These are phyloP conservation scores for Pisolithus orientalis DNA, from an alignment of 768 basidiomycete species.

Conservation along the genomic window DNA sequence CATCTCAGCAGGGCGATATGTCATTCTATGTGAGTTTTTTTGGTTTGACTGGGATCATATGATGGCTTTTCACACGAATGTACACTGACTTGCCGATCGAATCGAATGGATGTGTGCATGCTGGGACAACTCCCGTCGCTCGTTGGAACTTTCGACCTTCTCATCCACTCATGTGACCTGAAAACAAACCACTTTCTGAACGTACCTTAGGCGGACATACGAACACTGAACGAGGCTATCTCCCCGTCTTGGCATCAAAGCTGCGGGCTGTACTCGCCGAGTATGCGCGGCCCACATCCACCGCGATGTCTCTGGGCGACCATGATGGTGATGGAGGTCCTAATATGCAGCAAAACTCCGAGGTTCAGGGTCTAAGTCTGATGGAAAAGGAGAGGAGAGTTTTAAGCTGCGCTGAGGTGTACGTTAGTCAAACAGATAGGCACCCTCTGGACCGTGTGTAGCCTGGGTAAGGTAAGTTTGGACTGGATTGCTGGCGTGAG, in stretches of 20 bases:
- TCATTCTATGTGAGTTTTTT: constrained; percentile 69
- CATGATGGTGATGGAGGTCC: too few species aligned
- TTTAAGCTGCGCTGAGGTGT: constrained; percentile 42
- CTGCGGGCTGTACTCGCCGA: constrained; percentile 46
- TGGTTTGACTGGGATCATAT: not conserved
- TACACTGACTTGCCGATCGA: too few species aligned
- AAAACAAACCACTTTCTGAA: too few species aligned
- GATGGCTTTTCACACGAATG: too few species aligned
- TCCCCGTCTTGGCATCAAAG: constrained; percentile 64
- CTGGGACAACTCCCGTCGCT: not conserved
- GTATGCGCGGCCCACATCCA: constrained; percentile 16
- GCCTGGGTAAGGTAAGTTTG: not conserved
- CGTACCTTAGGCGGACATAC: constrained; percentile 69
- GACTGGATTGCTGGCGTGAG: not conserved
- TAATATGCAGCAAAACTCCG: not conserved
- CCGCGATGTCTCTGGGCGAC: too few species aligned
- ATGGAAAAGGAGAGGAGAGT: constrained; percentile 26
- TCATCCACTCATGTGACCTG: constrained; percentile 9
- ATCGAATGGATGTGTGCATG: too few species aligned
- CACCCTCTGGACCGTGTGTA: constrained; percentile 73
- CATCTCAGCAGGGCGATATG: constrained; percentile 66
- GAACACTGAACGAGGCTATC: constrained; percentile 92
- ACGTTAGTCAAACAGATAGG: constrained; percentile 64
- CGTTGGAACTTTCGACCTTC: not conserved
- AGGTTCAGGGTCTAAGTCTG: constrained; percentile 24